A percentile compares a stretch with the other conserved stretches of the same genome.
phyloP scores from a whole-genome alignment of 768 basidiomycete species.

The Mycena galopus region DNA sequence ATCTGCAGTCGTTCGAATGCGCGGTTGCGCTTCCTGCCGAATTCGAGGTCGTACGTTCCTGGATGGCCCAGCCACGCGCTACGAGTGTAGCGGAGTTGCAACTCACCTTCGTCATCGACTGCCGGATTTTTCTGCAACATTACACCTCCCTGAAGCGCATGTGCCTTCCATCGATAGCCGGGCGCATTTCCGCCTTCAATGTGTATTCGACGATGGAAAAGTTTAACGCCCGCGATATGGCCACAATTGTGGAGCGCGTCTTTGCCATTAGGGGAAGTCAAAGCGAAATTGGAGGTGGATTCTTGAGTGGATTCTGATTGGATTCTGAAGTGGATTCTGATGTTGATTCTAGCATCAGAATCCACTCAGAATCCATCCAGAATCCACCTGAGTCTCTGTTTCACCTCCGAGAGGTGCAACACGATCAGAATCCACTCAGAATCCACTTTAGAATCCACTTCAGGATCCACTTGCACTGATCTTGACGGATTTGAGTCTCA shows the following conservation, averaged over 20 bases:
- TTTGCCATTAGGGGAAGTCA: too few species aligned
- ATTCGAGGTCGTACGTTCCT: slow-evolving; percentile 3
- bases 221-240: background rate
- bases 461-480: too few species aligned
- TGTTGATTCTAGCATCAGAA: too few species aligned
- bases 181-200: background rate
- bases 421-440: too few species aligned
- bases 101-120: slow-evolving; percentile 8
- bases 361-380: too few species aligned
- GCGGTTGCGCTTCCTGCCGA: background rate
- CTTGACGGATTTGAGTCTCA: too few species aligned
- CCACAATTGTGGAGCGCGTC: background rate
- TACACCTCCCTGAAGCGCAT: slow-evolving; percentile 4
- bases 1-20: slow-evolving; percentile 7
- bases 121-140: background rate
- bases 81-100: background rate
- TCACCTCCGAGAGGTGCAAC: too few species aligned
- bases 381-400: too few species aligned
- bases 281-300: too few species aligned
- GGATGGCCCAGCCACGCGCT: slow-evolving; percentile 1
- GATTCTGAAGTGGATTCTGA: too few species aligned
- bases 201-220: background rate
- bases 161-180: slow-evolving; percentile 7
- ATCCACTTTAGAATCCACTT: too few species aligned
- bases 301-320: too few species aligned